A percentile compares a stretch with the other conserved stretches of the same genome.
phyloP scores from a whole-genome alignment of 2,329 filamentous ascomycete genomes.

The Pseudocercospora crystallina region DNA sequence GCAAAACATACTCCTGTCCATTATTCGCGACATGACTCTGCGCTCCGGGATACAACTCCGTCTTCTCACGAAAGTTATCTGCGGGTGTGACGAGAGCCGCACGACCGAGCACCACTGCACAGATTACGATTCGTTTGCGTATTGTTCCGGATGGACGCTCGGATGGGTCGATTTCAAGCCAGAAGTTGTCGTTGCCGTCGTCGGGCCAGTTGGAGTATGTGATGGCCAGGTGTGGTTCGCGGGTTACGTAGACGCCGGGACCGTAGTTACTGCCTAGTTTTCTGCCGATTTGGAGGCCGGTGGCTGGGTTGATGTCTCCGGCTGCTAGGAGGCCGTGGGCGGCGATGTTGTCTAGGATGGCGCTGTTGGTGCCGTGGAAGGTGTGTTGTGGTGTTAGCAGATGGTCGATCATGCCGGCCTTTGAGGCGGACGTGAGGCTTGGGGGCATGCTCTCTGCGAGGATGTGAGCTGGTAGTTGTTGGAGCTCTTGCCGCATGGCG shows the following conservation, averaged over 20 bases:
- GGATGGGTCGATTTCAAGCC: not conserved
- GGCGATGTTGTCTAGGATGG: not conserved
- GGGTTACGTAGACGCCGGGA: not conserved
- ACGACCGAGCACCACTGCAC: not conserved
- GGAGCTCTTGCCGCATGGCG: too few relatives aligned
- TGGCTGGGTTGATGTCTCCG: not conserved
- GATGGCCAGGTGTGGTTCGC: constrained; percentile 1
- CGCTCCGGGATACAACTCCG: too few relatives aligned
- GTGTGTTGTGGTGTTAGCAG: not conserved
- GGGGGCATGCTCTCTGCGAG: too few relatives aligned
- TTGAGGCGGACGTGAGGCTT: not conserved
- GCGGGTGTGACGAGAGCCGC: not conserved
- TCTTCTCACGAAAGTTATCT: not conserved
- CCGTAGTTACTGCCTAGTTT: not conserved
- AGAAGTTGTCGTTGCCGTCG: not conserved
- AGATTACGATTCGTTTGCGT: constrained; percentile 2
- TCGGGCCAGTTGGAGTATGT: constrained; percentile 3
- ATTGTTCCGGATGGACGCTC: not conserved
- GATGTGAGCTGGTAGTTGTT: too few relatives aligned
- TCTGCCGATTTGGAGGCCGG: not conserved
- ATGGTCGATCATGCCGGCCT: not conserved
- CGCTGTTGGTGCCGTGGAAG: constrained; percentile 1
- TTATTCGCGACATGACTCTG: too few relatives aligned
- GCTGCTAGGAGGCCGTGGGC: not conserved
- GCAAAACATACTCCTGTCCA: too few relatives aligned